Evolutionary conservation across 2,329 filamentous ascomycete genomes (phyloP).

Genomic region (Immersiporthe knoxdaviesiana): DNA sequence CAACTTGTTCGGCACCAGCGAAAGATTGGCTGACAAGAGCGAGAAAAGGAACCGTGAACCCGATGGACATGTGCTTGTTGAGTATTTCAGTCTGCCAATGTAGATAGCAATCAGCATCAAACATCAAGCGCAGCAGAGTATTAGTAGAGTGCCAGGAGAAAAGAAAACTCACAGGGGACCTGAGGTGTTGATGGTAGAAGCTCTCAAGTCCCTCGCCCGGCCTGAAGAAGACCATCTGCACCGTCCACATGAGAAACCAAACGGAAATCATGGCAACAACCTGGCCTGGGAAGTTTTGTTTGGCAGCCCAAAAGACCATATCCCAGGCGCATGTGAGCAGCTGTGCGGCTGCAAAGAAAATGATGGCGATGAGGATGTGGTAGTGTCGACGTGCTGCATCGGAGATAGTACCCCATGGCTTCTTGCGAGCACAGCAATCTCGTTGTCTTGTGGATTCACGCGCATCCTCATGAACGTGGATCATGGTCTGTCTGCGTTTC

Average conservation of each 20-base stretch:
- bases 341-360: constrained; percentile 47
- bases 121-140: neutral
- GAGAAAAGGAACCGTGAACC: constrained; percentile 54
- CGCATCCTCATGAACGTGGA: neutral
- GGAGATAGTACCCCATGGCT: neutral
- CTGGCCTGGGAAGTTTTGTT: constrained; percentile 50
- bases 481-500: constrained; percentile 19
- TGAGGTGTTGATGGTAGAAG: constrained; percentile 35
- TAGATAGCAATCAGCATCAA: constrained; percentile 12
- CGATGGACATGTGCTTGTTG: constrained; percentile 55
- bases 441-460: neutral
- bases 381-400: constrained; percentile 14
- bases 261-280: constrained; percentile 52
- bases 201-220: constrained; percentile 32
- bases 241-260: constrained; percentile 41
- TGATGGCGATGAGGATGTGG: constrained; percentile 36
- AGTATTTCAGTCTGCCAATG: constrained; percentile 51
- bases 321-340: constrained; percentile 52
- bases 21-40: constrained; percentile 46
- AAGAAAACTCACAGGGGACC: constrained; percentile 34
- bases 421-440: neutral
- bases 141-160: too few relatives aligned
- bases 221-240: constrained; percentile 29
- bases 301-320: constrained; percentile 37
- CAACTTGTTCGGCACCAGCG: constrained; percentile 41